Percentiles rank a stretch among this genome's conserved stretches.
phyloP scores from a whole-genome alignment of 2,329 filamentous ascomycete species.

The Colletotrichum sp. region DNA sequence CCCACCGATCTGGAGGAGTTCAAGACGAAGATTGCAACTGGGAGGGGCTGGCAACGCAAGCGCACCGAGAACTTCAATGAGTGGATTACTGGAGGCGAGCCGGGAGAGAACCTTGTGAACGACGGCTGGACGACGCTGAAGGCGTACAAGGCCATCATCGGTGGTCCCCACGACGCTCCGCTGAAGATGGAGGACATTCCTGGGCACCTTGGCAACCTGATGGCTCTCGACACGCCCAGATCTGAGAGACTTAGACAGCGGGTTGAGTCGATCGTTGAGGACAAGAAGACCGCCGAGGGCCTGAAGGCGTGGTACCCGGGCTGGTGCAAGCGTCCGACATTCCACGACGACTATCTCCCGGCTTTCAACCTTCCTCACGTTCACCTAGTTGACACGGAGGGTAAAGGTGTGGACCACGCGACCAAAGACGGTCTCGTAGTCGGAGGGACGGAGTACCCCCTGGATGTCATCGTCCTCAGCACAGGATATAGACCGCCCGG shows the following conservation, averaged over 20 bases:
- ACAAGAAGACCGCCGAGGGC: slow-evolving; percentile 52
- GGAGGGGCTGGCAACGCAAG: slow-evolving; percentile 54
- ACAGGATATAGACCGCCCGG: slow-evolving; percentile 41
- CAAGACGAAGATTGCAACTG: slow-evolving; percentile 34
- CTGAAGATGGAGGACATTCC: slow-evolving; percentile 24
- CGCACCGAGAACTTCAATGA: slow-evolving; percentile 50
- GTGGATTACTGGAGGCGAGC: slow-evolving; percentile 35
- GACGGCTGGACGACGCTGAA: slow-evolving; percentile 53
- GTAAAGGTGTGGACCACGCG: slow-evolving; percentile 52
- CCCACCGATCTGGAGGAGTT: slow-evolving; percentile 48
- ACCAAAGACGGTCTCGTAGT: slow-evolving; percentile 53
- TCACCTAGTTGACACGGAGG: slow-evolving; percentile 63
- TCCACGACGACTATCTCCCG: slow-evolving; percentile 64
- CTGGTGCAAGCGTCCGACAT: slow-evolving; percentile 69
- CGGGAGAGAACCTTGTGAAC: slow-evolving; percentile 45
- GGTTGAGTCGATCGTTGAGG: slow-evolving; percentile 56
- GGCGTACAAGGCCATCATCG: slow-evolving; percentile 42
- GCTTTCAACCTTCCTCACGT: slow-evolving; percentile 66
- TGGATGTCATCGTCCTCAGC: slow-evolving; percentile 44
- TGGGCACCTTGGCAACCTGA: slow-evolving; percentile 38
- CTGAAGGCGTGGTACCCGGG: slow-evolving; percentile 65
- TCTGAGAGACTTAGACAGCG: slow-evolving; percentile 51
- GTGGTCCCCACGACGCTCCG: slow-evolving; percentile 25
- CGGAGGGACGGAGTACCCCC: slow-evolving; percentile 49
- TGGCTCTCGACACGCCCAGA: slow-evolving; percentile 45